Evolutionary conservation across 2,329 filamentous ascomycete species (phyloP).

Genomic region (Cercospora berteroae): DNA sequence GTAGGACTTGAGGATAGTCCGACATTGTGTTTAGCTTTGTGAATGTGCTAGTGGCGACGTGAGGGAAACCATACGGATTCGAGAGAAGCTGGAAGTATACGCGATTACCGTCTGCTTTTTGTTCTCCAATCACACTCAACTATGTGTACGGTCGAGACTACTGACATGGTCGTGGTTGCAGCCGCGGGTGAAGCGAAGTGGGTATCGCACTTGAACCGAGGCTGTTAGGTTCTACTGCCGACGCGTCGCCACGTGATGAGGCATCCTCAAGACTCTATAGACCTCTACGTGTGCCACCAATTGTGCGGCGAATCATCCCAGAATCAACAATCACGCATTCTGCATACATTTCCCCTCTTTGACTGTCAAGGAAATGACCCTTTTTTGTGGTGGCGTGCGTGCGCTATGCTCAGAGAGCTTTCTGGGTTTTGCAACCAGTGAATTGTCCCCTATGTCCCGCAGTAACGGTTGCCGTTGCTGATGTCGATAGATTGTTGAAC

Average conservation of each 20-base stretch:
- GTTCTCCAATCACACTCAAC: background rate
- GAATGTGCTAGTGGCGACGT: background rate
- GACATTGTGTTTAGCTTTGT: background rate
- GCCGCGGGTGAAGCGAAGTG: background rate
- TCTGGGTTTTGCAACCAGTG: background rate
- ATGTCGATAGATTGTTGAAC: background rate
- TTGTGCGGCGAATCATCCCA: background rate
- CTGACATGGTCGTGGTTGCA: background rate
- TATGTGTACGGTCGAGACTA: background rate
- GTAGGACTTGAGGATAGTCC: slow-evolving; percentile 63
- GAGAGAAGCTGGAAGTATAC: background rate
- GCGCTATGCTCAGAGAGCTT: background rate
- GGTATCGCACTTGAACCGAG: background rate
- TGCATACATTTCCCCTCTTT: background rate
- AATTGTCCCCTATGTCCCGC: background rate
- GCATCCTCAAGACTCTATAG: no score
- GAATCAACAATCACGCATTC: background rate
- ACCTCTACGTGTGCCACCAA: background rate
- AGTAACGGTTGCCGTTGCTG: background rate
- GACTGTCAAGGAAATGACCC: background rate
- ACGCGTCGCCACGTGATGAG: background rate
- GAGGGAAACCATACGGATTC: background rate
- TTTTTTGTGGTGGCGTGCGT: background rate
- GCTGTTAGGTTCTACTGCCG: background rate
- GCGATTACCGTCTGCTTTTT: background rate